Evolutionary conservation across 805 yeast species (phyloP).

Genomic region (Tetrapisispora namnaoensis): DNA sequence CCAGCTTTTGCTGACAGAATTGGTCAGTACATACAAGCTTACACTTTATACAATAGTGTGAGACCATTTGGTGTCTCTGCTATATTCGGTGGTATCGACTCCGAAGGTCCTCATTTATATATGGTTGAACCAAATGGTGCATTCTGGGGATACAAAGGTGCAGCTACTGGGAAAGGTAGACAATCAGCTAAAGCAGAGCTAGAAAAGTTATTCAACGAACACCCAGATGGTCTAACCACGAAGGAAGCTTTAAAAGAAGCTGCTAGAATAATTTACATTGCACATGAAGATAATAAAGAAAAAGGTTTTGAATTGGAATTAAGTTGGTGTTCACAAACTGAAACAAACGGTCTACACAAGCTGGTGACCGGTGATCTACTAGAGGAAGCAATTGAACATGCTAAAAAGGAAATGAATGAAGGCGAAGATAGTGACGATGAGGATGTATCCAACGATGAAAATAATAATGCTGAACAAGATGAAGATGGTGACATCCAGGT

Average conservation of each 20-base stretch:
- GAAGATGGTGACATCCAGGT: conserved; percentile 10
- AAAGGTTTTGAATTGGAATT: conserved; percentile 93
- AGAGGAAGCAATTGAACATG: conserved; percentile 73
- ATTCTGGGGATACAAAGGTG: conserved; percentile 95
- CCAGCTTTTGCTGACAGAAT: conserved; percentile 78
- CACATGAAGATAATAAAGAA: conserved; percentile 97
- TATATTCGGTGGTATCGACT: conserved; percentile 89
- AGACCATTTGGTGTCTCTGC: conserved; percentile 95
- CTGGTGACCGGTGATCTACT: conserved; percentile 71
- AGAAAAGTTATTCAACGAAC: conserved; percentile 55
- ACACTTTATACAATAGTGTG: conserved; percentile 91
- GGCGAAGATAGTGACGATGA: conserved; percentile 16
- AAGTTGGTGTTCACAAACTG: conserved; percentile 72
- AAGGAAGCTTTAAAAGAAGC: conserved; percentile 87
- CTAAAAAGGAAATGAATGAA: conserved; percentile 42
- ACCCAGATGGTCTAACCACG: conserved; percentile 46
- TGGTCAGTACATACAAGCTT: conserved; percentile 88
- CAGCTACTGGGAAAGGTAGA: conserved; percentile 97
- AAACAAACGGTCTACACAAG: conserved; percentile 72
- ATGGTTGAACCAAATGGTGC: conserved; percentile 98
- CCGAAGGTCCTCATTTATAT: conserved; percentile 81
- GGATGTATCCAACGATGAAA: conserved; percentile 8
- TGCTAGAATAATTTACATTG: conserved; percentile 83
- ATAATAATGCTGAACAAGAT: conserved; percentile 4
- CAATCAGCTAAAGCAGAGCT: conserved; percentile 96